Conservation (phyloP, 257 asterid species). For the Solanum virginianum region DNA sequence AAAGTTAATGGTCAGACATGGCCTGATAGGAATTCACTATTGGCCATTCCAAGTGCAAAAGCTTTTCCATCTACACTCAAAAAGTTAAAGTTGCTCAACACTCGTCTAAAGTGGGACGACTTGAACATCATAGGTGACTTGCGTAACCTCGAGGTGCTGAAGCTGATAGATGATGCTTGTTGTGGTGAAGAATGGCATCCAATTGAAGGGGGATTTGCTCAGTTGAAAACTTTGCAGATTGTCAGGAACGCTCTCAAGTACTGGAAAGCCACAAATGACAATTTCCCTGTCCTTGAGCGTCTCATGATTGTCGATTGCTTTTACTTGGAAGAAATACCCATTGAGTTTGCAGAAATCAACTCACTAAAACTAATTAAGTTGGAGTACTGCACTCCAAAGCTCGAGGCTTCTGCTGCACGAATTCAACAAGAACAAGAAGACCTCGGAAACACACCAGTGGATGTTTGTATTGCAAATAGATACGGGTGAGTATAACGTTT, state of each 20-base stretch:
- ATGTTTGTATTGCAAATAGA: not conserved
- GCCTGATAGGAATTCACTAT: too few relatives aligned
- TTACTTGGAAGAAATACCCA: too few relatives aligned
- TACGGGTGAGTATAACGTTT: too few relatives aligned
- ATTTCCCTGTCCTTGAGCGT: too few relatives aligned
- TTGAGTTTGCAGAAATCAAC: too few relatives aligned
- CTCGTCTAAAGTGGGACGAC: not conserved
- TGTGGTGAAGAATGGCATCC: not conserved
- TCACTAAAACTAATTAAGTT: too few relatives aligned
- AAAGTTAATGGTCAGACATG: too few relatives aligned
- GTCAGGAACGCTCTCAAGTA: fast-evolving
- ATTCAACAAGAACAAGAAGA: not conserved
- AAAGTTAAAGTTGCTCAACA: not conserved
- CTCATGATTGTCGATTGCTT: too few relatives aligned
- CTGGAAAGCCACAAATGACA: too few relatives aligned
- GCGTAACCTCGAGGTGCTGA: too few relatives aligned
- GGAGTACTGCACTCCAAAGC: too few relatives aligned
- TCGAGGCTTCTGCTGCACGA: not conserved
- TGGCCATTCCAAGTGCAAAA: not conserved
- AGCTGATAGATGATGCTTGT: not conserved
- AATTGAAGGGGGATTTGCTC: not conserved
- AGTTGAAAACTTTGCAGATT: not conserved
- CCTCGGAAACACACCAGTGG: not conserved
- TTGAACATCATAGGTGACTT: too few relatives aligned
- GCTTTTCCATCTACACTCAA: not conserved